These are phyloP conservation scores for Plasmodium ovale DNA, from an alignment of 169 alveolate genomes.

Conservation along the genomic window DNA sequence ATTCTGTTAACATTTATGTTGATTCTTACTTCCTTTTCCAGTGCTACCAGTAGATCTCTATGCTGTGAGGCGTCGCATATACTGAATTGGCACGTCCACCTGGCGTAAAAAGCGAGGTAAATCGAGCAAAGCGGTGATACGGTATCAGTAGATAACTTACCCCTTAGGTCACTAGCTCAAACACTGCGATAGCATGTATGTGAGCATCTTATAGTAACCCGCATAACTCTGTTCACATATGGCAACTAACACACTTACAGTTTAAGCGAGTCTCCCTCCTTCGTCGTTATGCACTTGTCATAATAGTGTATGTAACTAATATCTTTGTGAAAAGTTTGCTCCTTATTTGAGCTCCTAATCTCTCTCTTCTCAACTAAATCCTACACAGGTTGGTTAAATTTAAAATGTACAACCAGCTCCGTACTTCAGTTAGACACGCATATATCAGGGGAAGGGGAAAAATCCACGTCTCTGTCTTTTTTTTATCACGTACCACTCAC, in stretches of 20 bases:
- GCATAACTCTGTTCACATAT: too few species aligned
- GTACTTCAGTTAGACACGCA: too few species aligned
- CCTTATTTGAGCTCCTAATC: conserved; percentile 2
- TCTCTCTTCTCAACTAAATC: conserved; percentile 18
- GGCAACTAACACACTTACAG: conserved; percentile 20
- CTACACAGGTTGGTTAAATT: conserved; percentile 1
- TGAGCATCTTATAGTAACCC: background rate
- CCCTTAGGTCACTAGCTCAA: too few species aligned
- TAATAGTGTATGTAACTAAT: conserved; percentile 35
- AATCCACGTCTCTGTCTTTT: too few species aligned
- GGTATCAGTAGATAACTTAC: too few species aligned
- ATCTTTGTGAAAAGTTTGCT: background rate
- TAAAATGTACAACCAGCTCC: too few species aligned
- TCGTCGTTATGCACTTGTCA: conserved; percentile 39
- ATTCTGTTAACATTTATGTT: conserved; percentile 31
- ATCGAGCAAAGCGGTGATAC: background rate
- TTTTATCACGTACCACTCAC: too few species aligned
- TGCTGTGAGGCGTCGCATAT: background rate
- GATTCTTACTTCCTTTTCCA: conserved; percentile 20
- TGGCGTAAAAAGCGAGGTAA: background rate
- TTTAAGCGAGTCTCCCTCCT: conserved; percentile 38
- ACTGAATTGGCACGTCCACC: conserved; percentile 42
- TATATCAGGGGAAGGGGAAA: too few species aligned
- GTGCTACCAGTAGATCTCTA: background rate
- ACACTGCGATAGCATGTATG: too few species aligned